Evolutionary conservation across 371 early-diverging fungal species (phyloP), one percentile per base, ranked within the genome.

Genomic region (Mortierella sp.): DNA sequence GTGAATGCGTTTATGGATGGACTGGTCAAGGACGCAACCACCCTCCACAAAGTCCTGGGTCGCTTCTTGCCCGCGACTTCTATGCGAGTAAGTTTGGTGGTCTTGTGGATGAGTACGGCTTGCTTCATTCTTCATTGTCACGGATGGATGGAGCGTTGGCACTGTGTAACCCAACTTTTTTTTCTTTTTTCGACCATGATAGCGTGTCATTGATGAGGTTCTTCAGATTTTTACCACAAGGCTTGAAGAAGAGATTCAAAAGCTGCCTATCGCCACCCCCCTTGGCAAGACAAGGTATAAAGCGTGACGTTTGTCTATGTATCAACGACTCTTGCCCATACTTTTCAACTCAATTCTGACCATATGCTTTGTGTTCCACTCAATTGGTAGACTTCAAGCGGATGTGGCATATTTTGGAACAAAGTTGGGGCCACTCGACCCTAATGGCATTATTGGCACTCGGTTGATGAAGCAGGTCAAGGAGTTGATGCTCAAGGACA

Each of bases 11-110:
- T 94, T 78, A 96, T 96, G 95, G 94, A 92, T 13, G 88, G 88
- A 26, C 87, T 98, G n/a, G 95, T 96, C 64, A 98, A 95, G 85
- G 97, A 98, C 79, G 95, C 95, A 2, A 88, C 89, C 44, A 96
- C 95, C n/a, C 88, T 98, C 66, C 96, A 98, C 83, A 94, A 94
- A 74, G 96, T 97, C 14, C 85, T 98, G 19, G 86, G 89, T 39
- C 94, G 94, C 72, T 97, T 96, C 73, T 84, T 98, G 40, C 94
- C 94, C 7, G 83, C 86, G 0, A 87, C 92, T 1, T 89, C 91
- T 45, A 85, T 96, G 79, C 89, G 90, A 87, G 94, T 93, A 87
- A 77, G 83, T 58, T n/a, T 31, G 8, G 24, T 16, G 4, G 19
- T 26, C 4, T 19, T 8, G 14, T 45, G 37, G 16, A 37, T 2